phyloP scores from a whole-genome alignment of 1,139 yeast genomes.

The Spathaspora jeffriesii region DNA sequence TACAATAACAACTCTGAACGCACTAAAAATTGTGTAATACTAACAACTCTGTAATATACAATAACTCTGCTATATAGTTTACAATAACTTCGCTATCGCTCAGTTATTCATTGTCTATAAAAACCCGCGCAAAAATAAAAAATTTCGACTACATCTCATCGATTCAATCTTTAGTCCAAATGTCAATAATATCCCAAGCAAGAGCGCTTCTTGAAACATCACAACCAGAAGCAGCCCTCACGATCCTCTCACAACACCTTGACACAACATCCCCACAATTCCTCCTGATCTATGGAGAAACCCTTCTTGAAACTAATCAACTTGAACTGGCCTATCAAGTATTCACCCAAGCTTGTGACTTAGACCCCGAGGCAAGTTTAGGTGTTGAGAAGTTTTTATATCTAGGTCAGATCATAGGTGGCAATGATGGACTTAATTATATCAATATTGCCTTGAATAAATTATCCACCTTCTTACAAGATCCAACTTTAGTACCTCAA shows the following conservation, averaged over 20 bases:
- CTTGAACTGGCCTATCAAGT: slow-evolving; percentile 76
- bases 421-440: slow-evolving; percentile 68
- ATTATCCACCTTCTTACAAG: slow-evolving; percentile 43
- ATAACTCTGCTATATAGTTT: too few relatives aligned
- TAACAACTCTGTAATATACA: too few relatives aligned
- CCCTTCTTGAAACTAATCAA: slow-evolving; percentile 74
- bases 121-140: background rate
- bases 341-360: slow-evolving; percentile 60
- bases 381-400: slow-evolving; percentile 86
- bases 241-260: slow-evolving; percentile 30
- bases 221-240: slow-evolving; percentile 43
- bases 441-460: slow-evolving; percentile 64
- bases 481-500: slow-evolving; percentile 17
- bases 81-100: too few relatives aligned
- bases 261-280: slow-evolving; percentile 28
- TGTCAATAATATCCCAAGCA: slow-evolving; percentile 21
- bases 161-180: slow-evolving; percentile 2
- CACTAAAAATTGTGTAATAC: too few relatives aligned
- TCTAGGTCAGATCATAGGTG: slow-evolving; percentile 90
- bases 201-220: slow-evolving; percentile 36
- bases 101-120: too few relatives aligned
- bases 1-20: too few relatives aligned
- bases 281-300: slow-evolving; percentile 62
- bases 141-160: too few relatives aligned
- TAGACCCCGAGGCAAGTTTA: slow-evolving; percentile 64